Evolutionary conservation across 2,329 filamentous ascomycete species (phyloP).

Genomic region (Hypoxylon sp.): DNA sequence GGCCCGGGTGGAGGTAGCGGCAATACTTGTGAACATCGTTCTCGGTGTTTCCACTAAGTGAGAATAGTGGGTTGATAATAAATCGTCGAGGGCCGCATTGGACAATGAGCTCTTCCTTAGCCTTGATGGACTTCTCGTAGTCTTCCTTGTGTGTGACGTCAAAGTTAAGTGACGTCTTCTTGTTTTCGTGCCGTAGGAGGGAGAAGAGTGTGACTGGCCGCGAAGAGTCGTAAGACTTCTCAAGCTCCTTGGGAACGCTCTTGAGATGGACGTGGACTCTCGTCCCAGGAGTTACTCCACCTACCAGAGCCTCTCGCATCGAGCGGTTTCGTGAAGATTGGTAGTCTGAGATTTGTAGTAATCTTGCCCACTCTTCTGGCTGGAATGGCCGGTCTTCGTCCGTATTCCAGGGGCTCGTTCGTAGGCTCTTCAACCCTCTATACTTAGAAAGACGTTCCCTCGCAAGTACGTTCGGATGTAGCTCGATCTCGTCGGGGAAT

Average conservation of each 20-base stretch:
- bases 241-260: conserved; percentile 54
- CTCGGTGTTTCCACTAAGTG: conserved; percentile 84
- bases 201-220: conserved; percentile 80
- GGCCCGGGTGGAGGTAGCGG: conserved; percentile 88
- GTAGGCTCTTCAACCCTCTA: conserved; percentile 88
- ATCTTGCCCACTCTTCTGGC: conserved; percentile 86
- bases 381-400: conserved; percentile 87
- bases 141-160: conserved; percentile 86
- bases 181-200: conserved; percentile 92
- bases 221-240: conserved; percentile 59
- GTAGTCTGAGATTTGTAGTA: conserved; percentile 91
- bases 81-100: conserved; percentile 91
- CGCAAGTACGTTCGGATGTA: conserved; percentile 86
- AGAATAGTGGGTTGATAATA: conserved; percentile 89
- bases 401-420: conserved; percentile 87
- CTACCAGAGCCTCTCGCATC: conserved; percentile 83
- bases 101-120: conserved; percentile 90
- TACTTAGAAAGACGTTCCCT: conserved; percentile 86
- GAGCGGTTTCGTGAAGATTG: conserved; percentile 79
- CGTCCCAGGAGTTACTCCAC: conserved; percentile 84
- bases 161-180: conserved; percentile 88
- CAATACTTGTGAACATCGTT: conserved; percentile 98
- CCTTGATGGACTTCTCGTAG: conserved; percentile 77
- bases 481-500: conserved; percentile 96
- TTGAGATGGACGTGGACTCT: conserved; percentile 81